Percentiles rank a stretch among this genome's conserved stretches.
Evolutionary conservation across 139 green algal species (phyloP).

Genomic region (Astrephomene gubernaculifera): DNA sequence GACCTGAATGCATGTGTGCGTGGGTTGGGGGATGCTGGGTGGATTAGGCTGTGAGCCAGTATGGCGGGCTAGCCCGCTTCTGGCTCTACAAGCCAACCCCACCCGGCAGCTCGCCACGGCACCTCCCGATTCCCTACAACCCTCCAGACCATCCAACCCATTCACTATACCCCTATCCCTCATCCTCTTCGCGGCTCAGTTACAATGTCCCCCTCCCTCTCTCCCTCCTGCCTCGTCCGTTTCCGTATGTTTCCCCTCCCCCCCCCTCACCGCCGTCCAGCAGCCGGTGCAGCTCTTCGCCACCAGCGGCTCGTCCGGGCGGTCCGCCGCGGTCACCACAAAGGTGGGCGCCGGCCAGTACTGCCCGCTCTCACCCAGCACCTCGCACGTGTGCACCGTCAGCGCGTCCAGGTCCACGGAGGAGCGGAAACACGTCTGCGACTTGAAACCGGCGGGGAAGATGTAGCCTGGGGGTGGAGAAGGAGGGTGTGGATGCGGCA

Average conservation of each 20-base stretch:
- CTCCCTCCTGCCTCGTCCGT: neutral
- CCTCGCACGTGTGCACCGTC: constrained; percentile 84
- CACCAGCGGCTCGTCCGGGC: constrained; percentile 85
- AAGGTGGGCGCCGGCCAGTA: constrained; percentile 88
- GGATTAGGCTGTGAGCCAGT: no score
- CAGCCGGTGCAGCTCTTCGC: constrained; percentile 91
- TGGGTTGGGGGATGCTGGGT: no score
- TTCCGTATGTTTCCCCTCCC: no score
- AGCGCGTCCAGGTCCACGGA: constrained; percentile 67
- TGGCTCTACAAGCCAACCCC: no score
- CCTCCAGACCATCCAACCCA: no score
- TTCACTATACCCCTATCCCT: no score
- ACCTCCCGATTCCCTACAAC: no score
- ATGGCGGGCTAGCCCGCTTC: no score
- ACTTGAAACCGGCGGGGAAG: constrained; percentile 90
- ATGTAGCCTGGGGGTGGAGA: constrained; percentile 83
- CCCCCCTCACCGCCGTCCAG: constrained; percentile 79
- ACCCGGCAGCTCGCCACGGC: no score
- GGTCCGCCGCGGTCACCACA: constrained; percentile 80
- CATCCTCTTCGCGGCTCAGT: no score
- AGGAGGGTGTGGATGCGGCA: neutral
- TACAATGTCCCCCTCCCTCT: no score
- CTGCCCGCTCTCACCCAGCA: constrained; percentile 76
- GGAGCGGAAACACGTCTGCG: constrained; percentile 81
- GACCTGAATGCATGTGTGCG: constrained; percentile 71